Evolutionary conservation across 441 rosid genomes (phyloP).

Genomic region (Breynia disticha): DNA sequence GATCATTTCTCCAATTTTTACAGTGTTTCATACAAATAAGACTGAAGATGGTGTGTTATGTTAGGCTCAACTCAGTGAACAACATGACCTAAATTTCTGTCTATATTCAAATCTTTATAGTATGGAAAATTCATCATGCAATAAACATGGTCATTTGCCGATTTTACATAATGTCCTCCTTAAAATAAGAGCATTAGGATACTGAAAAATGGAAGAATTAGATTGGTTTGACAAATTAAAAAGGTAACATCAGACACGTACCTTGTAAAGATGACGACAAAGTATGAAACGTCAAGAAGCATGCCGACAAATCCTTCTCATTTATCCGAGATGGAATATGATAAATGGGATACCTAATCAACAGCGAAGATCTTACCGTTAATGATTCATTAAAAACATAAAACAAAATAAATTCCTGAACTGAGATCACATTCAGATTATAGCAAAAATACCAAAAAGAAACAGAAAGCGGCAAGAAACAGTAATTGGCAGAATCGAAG

Average conservation of each 20-base stretch:
- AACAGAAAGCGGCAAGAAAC: neutral
- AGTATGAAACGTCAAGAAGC: slow-evolving; percentile 70
- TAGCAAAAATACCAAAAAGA: neutral
- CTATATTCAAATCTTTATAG: neutral
- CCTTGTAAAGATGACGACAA: slow-evolving; percentile 74
- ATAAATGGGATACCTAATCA: slow-evolving; percentile 69
- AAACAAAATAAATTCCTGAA: neutral
- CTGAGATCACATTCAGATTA: neutral
- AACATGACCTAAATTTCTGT: neutral
- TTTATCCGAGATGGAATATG: slow-evolving; percentile 46
- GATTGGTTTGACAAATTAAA: neutral
- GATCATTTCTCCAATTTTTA: neutral
- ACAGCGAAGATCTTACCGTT: neutral
- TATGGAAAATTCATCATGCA: neutral
- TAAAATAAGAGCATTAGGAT: neutral
- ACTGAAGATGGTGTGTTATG: neutral
- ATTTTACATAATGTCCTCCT: neutral
- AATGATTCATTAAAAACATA: neutral
- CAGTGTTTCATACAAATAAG: neutral
- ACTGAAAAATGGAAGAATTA: neutral
- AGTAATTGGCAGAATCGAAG: neutral
- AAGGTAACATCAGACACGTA: slow-evolving; percentile 9
- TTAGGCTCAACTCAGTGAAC: neutral
- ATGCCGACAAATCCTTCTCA: slow-evolving; percentile 53
- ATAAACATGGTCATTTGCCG: neutral